phyloP scores from a whole-genome alignment of 2,329 filamentous ascomycete genomes.

The Pseudocercospora eumusae region DNA sequence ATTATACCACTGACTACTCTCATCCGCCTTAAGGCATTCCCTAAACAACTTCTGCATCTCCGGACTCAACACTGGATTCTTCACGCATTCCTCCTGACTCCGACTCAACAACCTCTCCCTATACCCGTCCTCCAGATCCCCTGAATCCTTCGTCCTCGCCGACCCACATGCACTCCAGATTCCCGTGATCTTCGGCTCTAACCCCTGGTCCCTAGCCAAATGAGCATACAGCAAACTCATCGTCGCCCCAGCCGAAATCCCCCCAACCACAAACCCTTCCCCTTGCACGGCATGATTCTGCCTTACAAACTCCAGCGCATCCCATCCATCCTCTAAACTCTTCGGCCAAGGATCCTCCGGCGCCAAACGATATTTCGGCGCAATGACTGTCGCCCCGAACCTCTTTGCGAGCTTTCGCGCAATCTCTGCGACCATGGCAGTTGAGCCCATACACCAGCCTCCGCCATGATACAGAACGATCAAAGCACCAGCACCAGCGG shows the following conservation, averaged over 20 bases:
- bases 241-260: conserved; percentile 49
- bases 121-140: conserved; percentile 37
- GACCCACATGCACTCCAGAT: conserved; percentile 49
- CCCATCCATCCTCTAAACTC: conserved; percentile 47
- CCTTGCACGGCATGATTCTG: conserved; percentile 40
- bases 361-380: conserved; percentile 45
- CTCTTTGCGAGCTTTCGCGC: conserved; percentile 21
- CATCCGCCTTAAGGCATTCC: conserved; percentile 20
- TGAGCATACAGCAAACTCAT: conserved; percentile 44
- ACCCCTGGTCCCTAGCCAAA: conserved; percentile 44
- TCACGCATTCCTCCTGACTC: conserved; percentile 42
- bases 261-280: conserved; percentile 48
- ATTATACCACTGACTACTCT: conserved; percentile 11
- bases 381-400: conserved; percentile 18
- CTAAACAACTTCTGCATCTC: conserved; percentile 22
- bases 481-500: conserved; percentile 23
- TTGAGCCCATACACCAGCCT: conserved; percentile 25
- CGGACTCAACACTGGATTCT: conserved; percentile 30
- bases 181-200: conserved; percentile 28
- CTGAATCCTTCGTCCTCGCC: conserved; percentile 39
- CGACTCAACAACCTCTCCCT: conserved; percentile 43
- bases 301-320: conserved; percentile 48
- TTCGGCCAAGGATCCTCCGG: conserved; percentile 50
- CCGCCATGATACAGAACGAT: conserved; percentile 33
- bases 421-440: conserved; percentile 22